phyloP scores from a whole-genome alignment of 2,329 filamentous ascomycete genomes.

The Fusarium bulbicola region DNA sequence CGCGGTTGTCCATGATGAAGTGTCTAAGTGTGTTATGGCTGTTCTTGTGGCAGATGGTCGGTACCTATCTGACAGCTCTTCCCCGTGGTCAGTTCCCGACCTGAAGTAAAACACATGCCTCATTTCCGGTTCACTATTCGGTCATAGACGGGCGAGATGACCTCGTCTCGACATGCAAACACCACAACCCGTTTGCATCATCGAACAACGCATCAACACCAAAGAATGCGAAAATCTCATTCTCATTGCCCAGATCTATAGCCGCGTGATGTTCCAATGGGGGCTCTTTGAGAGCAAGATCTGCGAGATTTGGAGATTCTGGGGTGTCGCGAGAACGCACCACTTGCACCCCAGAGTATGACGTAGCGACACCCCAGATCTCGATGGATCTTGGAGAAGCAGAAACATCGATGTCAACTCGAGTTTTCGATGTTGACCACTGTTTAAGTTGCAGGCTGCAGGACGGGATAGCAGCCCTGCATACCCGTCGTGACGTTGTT shows the following conservation, averaged over 20 bases:
- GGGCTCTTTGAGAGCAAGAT: conserved; percentile 4
- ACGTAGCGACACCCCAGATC: conserved; percentile 37
- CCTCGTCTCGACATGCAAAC: neutral
- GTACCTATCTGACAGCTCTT: neutral
- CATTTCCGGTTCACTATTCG: conserved; percentile 5
- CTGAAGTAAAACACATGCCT: neutral
- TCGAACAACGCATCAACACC: conserved; percentile 2
- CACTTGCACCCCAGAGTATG: conserved; percentile 35
- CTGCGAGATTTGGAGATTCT: conserved; percentile 20
- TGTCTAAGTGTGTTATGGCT: neutral
- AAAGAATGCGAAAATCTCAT: neutral
- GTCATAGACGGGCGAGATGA: conserved; percentile 8
- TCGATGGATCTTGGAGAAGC: conserved; percentile 25
- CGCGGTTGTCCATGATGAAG: neutral
- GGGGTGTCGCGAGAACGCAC: conserved; percentile 17
- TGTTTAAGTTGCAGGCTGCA: neutral
- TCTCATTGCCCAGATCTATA: neutral
- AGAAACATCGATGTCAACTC: conserved; percentile 19
- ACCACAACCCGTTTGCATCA: neutral
- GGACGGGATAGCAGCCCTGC: conserved; percentile 19
- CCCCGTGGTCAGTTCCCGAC: neutral
- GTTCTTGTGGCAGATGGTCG: neutral
- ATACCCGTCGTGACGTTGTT: conserved; percentile 26
- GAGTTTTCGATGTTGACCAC: conserved; percentile 10
- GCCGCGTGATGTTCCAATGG: conserved; percentile 18